Percentiles rank a stretch among this genome's conserved stretches.
Conservation (phyloP, 768 basidiomycete genomes). For the Kwoniella sp. region DNA sequence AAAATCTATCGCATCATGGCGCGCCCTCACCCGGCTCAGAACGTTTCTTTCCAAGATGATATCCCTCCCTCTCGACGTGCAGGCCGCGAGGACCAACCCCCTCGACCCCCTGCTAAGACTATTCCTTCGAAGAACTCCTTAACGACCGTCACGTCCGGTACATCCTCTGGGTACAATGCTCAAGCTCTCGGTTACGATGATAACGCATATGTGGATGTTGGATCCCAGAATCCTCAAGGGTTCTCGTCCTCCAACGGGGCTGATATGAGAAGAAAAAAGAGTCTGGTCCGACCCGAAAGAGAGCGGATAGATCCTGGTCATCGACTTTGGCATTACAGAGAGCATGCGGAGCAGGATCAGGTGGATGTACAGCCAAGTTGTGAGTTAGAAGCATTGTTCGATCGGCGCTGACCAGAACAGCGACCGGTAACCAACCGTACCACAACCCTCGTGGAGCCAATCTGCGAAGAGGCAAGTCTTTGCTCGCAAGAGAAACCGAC, state of each 20-base stretch:
- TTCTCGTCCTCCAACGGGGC: slow-evolving; percentile 44
- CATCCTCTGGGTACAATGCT: slow-evolving; percentile 22
- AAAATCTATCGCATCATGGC: slow-evolving; percentile 32
- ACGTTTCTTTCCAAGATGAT: slow-evolving; percentile 46
- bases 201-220: slow-evolving; percentile 42
- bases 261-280: slow-evolving; percentile 74
- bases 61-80: slow-evolving; percentile 44
- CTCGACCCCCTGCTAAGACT: slow-evolving; percentile 43
- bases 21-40: slow-evolving; percentile 36
- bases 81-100: slow-evolving; percentile 35
- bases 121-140: slow-evolving; percentile 36
- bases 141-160: slow-evolving; percentile 24
- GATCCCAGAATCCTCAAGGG: slow-evolving; percentile 33
- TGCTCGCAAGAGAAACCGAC: slow-evolving; percentile 80
- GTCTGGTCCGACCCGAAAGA: slow-evolving; percentile 85
- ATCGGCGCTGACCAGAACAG: slow-evolving; percentile 28
- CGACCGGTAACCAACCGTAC: slow-evolving; percentile 50
- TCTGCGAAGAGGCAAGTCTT: slow-evolving; percentile 77
- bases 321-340: slow-evolving; percentile 91
- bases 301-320: slow-evolving; percentile 96
- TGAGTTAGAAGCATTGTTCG: slow-evolving; percentile 59
- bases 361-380: slow-evolving; percentile 74
- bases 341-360: slow-evolving; percentile 78
- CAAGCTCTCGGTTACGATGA: slow-evolving; percentile 35
- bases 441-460: slow-evolving; percentile 31